Evolutionary conservation across 192 early-diverging fungal species (phyloP).

Genomic region (Chytriomyces hyalinus): DNA sequence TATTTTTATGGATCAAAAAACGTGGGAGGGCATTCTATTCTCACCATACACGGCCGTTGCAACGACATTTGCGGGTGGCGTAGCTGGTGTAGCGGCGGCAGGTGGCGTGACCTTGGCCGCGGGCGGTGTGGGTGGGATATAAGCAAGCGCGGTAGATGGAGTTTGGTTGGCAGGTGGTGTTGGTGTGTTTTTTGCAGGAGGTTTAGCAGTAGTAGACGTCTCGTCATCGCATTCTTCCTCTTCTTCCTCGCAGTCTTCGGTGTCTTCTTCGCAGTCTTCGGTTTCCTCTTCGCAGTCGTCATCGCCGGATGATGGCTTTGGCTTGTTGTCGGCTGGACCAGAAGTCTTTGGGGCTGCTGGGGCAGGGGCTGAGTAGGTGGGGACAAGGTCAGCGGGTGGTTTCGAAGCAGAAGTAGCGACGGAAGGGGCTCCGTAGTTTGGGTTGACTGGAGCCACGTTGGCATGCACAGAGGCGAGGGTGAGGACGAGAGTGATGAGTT

Average conservation of each 20-base stretch:
- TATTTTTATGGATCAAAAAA: too few species aligned
- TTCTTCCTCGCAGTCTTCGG: not conserved
- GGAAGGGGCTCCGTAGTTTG: not conserved
- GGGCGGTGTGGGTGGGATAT: too few species aligned
- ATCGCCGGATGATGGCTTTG: not conserved
- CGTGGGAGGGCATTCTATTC: too few species aligned
- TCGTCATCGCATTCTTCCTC: too few species aligned
- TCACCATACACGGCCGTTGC: too few species aligned
- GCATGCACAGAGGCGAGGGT: not conserved
- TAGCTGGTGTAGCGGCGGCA: too few species aligned
- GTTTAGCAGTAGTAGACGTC: constrained; percentile 33
- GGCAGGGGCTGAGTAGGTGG: not conserved
- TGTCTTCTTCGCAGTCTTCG: constrained; percentile 3
- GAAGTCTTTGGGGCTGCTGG: not conserved
- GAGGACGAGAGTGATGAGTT: not conserved
- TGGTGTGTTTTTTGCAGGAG: constrained; percentile 61
- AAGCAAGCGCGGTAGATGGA: too few species aligned
- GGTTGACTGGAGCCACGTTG: not conserved
- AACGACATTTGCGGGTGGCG: too few species aligned
- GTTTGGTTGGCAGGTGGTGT: constrained; percentile 40
- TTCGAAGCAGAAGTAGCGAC: not conserved
- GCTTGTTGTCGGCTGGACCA: not conserved
- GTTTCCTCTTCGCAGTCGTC: not conserved
- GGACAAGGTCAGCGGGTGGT: not conserved
- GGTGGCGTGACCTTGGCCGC: too few species aligned